Base-by-base conservation (phyloP, 139 green algal genomes). In the Dunaliella primolecta region DNA sequence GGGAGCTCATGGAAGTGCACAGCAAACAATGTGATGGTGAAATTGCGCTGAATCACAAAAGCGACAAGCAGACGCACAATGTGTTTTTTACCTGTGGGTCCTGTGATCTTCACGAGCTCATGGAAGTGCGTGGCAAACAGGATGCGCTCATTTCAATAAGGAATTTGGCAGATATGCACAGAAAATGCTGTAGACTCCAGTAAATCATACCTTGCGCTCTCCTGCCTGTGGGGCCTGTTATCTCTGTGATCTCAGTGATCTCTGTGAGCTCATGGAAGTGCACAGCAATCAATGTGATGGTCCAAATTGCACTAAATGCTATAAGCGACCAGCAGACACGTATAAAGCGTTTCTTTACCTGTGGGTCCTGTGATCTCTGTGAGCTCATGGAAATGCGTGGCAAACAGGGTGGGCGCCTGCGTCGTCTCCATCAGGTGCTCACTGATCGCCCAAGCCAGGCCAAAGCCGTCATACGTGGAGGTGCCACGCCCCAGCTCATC, bases 1-100 rank as follows among this genome's bases (percentile, higher is more conserved):
- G 96, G 98, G 37, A 99, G 94, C 91, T 99, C 97, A 88, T 99
- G 95, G 88, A 99, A 99, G 91, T 99, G 97, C 20, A 96, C 99
- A 15, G 96, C 96, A 87, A 99, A 98, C 11, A 98, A n/a, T n/a
- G n/a, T n/a, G n/a, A n/a, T n/a, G n/a, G n/a, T n/a, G n/a, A n/a
- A n/a, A n/a, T n/a, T n/a, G n/a, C n/a, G n/a, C n/a, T n/a, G n/a
- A n/a, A n/a, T n/a, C n/a, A n/a, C n/a, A n/a, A n/a, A n/a, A n/a
- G n/a, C n/a, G n/a, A n/a, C n/a, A n/a, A n/a, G n/a, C n/a, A n/a
- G n/a, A n/a, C n/a, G n/a, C n/a, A n/a, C n/a, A n/a, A n/a, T n/a
- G n/a, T n/a, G n/a, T n/a, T n/a, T n/a, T n/a, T n/a, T 21, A 77
- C 71, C 71, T 32, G 71, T 71, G 35, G 83, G 78, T 3, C 86